A percentile compares a stretch with the other conserved stretches of the same genome.
Conservation (phyloP, 1,284 basidiomycete species). For the Vanrija humicola region DNA sequence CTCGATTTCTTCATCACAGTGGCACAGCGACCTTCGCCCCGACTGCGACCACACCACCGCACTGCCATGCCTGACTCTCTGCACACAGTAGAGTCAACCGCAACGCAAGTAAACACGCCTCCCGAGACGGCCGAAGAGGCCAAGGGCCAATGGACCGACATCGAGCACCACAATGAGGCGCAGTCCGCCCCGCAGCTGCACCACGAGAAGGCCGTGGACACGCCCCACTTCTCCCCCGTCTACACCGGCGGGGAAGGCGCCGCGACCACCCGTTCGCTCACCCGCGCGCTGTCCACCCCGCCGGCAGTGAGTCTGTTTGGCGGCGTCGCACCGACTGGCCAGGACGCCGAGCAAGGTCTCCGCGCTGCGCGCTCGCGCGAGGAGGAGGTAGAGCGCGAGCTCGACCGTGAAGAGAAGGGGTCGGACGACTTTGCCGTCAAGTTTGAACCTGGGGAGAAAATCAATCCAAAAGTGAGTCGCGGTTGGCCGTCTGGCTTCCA, state of each 20-base stretch:
- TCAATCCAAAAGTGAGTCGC: constrained; percentile 44
- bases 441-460: constrained; percentile 45
- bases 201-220: no score
- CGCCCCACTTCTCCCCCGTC: background rate
- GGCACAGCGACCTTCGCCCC: no score
- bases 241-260: background rate
- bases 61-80: no score
- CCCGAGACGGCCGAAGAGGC: no score
- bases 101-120: no score
- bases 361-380: constrained; percentile 35
- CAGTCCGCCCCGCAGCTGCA: no score
- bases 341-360: constrained; percentile 42
- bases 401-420: constrained; percentile 29
- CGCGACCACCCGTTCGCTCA: background rate
- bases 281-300: constrained; percentile 12
- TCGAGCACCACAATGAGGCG: no score
- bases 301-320: constrained; percentile 38
- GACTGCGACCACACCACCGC: no score
- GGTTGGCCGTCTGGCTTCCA: no score
- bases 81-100: no score
- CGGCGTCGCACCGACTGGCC: constrained; percentile 32
- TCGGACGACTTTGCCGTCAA: constrained; percentile 41
- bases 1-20: no score
- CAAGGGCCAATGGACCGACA: no score
- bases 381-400: constrained; percentile 37